Percentiles rank a stretch among this genome's conserved stretches.
Evolutionary conservation across 345 rosid species (phyloP).

Genomic region (Jatropha curcas): DNA sequence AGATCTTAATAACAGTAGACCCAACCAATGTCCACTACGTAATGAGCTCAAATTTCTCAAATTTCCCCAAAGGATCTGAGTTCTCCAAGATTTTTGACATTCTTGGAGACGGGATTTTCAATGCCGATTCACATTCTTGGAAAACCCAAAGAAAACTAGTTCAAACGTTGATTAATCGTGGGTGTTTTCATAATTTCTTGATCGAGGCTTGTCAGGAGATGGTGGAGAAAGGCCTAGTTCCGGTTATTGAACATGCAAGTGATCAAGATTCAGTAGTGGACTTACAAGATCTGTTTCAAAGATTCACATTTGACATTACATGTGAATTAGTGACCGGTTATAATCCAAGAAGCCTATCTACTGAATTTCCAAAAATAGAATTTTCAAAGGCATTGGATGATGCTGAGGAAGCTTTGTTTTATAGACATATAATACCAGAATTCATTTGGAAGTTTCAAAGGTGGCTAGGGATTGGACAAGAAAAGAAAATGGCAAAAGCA

Average conservation of each 20-base stretch:
- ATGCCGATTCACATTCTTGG: conserved; percentile 23
- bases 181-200: not conserved
- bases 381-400: conserved; percentile 21
- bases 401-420: conserved; percentile 17
- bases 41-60: conserved; percentile 27
- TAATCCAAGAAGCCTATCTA: conserved; percentile 18
- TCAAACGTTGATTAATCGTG: conserved; percentile 12
- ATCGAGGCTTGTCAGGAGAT: conserved; percentile 1
- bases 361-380: conserved; percentile 3
- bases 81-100: conserved; percentile 20
- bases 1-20: conserved; percentile 10
- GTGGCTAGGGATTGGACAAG: conserved; percentile 19
- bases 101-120: conserved; percentile 29
- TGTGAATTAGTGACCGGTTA: conserved; percentile 1
- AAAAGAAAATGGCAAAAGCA: conserved; percentile 13
- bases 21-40: conserved; percentile 19
- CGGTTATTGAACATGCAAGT: conserved; percentile 13
- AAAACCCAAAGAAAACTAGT: conserved; percentile 13
- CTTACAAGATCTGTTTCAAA: conserved; percentile 23
- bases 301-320: conserved; percentile 26
- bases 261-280: not conserved
- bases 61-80: conserved; percentile 14
- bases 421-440: conserved; percentile 13
- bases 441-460: conserved; percentile 17
- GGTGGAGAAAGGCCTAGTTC: conserved; percentile 14